A percentile compares a stretch with the other conserved stretches of the same genome.
phyloP scores from a whole-genome alignment of 192 early-diverging fungal species.

The Geranomyces michiganensis region DNA sequence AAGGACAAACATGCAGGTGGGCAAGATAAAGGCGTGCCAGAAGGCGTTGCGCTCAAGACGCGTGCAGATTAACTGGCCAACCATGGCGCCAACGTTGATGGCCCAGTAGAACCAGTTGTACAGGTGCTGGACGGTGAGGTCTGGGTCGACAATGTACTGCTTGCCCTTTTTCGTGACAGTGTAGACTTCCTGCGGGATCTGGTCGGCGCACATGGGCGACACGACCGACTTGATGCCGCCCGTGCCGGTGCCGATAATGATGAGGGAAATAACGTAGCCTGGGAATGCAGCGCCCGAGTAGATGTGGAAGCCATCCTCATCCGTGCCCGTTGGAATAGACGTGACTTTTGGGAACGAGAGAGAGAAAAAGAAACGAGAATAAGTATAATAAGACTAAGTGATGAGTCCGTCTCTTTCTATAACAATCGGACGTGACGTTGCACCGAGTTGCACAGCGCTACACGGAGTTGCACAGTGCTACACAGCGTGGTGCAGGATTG shows the following conservation, averaged over 20 bases:
- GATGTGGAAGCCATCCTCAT: not conserved
- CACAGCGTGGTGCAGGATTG: too few species aligned
- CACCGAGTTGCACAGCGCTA: too few species aligned
- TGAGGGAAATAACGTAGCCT: constrained; percentile 15
- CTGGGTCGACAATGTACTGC: constrained; percentile 29
- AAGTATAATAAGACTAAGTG: too few species aligned
- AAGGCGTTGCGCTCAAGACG: constrained; percentile 2
- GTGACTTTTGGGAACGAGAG: constrained; percentile 1
- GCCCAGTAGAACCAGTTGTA: constrained; percentile 86
- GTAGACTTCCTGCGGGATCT: constrained; percentile 20
- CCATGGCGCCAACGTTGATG: constrained; percentile 70
- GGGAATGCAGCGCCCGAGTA: constrained; percentile 18
- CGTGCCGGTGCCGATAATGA: constrained; percentile 22
- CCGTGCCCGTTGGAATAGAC: not conserved
- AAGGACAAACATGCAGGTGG: constrained; percentile 20
- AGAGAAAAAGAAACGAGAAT: too few species aligned
- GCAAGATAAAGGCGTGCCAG: constrained; percentile 26
- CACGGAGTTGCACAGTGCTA: too few species aligned
- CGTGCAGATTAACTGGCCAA: constrained; percentile 43
- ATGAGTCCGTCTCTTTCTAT: too few species aligned
- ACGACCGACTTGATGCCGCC: constrained; percentile 35
- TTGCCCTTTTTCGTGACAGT: constrained; percentile 22
- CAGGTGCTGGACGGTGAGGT: constrained; percentile 45
- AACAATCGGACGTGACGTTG: too few species aligned
- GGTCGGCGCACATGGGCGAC: constrained; percentile 32